Percentiles rank a stretch among this genome's conserved stretches.
These are phyloP conservation scores for Cubamyces sp. DNA, from an alignment of 768 basidiomycete genomes.

Conservation along the genomic window DNA sequence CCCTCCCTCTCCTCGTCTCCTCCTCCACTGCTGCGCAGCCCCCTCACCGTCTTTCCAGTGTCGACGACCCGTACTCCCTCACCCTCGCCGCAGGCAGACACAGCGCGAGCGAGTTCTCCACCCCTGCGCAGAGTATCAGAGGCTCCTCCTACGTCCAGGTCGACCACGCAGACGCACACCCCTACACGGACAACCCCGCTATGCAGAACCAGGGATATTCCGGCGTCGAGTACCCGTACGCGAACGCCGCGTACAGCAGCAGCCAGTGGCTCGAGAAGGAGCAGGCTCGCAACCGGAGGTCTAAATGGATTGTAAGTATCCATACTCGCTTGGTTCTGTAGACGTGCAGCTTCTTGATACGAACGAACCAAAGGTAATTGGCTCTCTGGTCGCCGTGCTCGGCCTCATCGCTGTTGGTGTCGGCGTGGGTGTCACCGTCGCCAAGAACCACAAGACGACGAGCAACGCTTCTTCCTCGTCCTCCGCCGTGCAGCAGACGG, in stretches of 20 bases:
- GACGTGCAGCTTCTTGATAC: neutral
- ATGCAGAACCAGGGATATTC: slow-evolving; percentile 35
- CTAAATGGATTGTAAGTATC: slow-evolving; percentile 60
- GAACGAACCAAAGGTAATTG: slow-evolving; percentile 50
- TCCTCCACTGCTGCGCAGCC: slow-evolving; percentile 38
- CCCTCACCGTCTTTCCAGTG: slow-evolving; percentile 37
- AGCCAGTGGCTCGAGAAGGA: slow-evolving; percentile 48
- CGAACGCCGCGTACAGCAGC: slow-evolving; percentile 33
- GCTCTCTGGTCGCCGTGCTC: slow-evolving; percentile 48
- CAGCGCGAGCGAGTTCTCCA: slow-evolving; percentile 18
- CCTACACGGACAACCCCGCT: slow-evolving; percentile 6
- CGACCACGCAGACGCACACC: slow-evolving; percentile 23
- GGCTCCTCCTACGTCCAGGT: slow-evolving; percentile 26
- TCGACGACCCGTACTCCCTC: slow-evolving; percentile 43
- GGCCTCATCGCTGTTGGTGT: slow-evolving; percentile 61
- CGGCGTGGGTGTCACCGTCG: slow-evolving; percentile 65
- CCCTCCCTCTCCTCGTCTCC: neutral
- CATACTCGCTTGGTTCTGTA: neutral
- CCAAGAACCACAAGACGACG: slow-evolving; percentile 52
- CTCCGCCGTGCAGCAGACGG: slow-evolving; percentile 39
- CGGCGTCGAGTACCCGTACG: slow-evolving; percentile 36
- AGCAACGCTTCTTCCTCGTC: slow-evolving; percentile 33
- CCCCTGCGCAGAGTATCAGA: slow-evolving; percentile 17
- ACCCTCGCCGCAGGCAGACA: slow-evolving; percentile 28
- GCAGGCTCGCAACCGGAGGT: slow-evolving; percentile 34